Conservation (phyloP, 352 stramenopile species). For the Globisporangium radiosum region DNA sequence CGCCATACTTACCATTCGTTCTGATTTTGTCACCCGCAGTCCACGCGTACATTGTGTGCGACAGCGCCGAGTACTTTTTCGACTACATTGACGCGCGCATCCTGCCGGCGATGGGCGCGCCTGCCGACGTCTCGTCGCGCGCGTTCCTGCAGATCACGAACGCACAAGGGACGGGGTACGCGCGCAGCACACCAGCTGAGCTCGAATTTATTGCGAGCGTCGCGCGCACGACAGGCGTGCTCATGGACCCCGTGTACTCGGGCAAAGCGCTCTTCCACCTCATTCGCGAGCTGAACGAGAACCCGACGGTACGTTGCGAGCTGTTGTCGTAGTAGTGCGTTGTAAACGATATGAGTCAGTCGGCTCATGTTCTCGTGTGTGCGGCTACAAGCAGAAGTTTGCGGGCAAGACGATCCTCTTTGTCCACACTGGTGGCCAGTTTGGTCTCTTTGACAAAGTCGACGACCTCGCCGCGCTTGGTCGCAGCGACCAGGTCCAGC, state of each 20-base stretch:
- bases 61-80: conserved; percentile 82
- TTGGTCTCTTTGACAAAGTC: conserved; percentile 90
- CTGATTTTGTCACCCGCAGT: conserved; percentile 9
- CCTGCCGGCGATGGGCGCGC: conserved; percentile 58
- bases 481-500: conserved; percentile 38
- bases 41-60: conserved; percentile 84
- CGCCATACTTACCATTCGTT: not conserved
- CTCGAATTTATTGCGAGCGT: conserved; percentile 72
- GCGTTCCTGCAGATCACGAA: conserved; percentile 79
- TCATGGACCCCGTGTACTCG: conserved; percentile 86
- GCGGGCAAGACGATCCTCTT: conserved; percentile 83
- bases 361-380: not conserved
- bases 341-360: not conserved
- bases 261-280: conserved; percentile 84
- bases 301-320: conserved; percentile 24
- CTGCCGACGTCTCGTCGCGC: conserved; percentile 38
- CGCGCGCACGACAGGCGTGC: conserved; percentile 61
- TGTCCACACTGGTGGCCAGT: conserved; percentile 87
- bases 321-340: not conserved
- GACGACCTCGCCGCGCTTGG: conserved; percentile 58
- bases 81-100: conserved; percentile 73
- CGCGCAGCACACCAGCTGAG: conserved; percentile 67
- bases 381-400: conserved; percentile 48
- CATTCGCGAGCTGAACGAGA: conserved; percentile 66
- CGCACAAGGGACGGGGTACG: conserved; percentile 75